Percentiles rank a stretch among this genome's conserved stretches.
Evolutionary conservation across 139 green algal genomes (phyloP).

Genomic region (Desmodesmus armatus): DNA sequence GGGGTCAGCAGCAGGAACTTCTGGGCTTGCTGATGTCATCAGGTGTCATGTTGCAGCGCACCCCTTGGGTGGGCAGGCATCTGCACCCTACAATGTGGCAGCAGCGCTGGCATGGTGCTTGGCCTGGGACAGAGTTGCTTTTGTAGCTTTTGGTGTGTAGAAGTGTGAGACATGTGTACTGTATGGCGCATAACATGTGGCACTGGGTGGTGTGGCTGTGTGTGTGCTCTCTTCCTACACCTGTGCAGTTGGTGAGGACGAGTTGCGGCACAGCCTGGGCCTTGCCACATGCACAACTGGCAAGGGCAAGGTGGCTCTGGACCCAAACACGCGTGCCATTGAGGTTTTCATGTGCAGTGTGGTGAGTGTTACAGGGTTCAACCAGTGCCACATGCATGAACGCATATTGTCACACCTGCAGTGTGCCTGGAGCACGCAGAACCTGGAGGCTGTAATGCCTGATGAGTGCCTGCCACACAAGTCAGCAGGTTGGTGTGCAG

Average conservation of each 20-base stretch:
- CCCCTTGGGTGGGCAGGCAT: no score
- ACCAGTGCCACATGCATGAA: no score
- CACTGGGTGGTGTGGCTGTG: background rate
- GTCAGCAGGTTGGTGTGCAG: no score
- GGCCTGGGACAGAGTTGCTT: background rate
- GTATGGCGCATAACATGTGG: no score
- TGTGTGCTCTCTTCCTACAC: no score
- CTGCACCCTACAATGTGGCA: background rate
- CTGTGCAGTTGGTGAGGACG: conserved; percentile 77
- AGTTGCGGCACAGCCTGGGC: conserved; percentile 92
- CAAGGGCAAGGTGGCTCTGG: conserved; percentile 96
- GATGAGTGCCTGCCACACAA: background rate
- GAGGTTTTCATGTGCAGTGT: conserved; percentile 99
- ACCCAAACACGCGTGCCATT: conserved; percentile 90
- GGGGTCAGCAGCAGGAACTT: background rate
- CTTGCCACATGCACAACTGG: conserved; percentile 96
- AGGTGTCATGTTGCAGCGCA: no score
- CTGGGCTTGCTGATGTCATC: no score
- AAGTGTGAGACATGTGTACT: no score
- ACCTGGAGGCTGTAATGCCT: background rate
- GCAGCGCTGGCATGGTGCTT: no score
- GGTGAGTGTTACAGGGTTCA: conserved; percentile 62
- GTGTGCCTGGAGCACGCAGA: background rate
- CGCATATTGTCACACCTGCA: no score
- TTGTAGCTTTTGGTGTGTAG: background rate